A percentile compares a stretch with the other conserved stretches of the same genome.
These are phyloP conservation scores for Oryza punctata DNA, from an alignment of 176 grass and related monocot species.

Conservation along the genomic window DNA sequence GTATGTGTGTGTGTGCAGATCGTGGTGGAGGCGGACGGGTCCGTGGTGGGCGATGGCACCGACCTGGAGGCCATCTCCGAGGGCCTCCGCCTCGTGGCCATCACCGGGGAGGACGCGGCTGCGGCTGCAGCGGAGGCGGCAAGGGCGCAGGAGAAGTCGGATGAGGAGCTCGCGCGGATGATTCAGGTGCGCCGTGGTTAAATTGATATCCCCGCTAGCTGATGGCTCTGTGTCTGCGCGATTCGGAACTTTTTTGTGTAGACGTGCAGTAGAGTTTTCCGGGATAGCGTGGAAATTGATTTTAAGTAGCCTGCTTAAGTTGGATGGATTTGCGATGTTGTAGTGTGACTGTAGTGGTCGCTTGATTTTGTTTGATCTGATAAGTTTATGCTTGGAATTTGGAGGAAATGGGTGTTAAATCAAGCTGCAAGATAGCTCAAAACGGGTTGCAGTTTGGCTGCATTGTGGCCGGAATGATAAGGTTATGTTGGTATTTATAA, in stretches of 20 bases:
- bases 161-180: slow-evolving; percentile 75
- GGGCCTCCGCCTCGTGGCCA: slow-evolving; percentile 53
- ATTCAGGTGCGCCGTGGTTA: slow-evolving; percentile 54
- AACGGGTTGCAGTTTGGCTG: neutral
- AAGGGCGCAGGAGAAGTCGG: slow-evolving; percentile 55
- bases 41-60: slow-evolving; percentile 58
- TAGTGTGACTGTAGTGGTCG: neutral
- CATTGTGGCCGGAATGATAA: slow-evolving; percentile 17
- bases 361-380: slow-evolving; percentile 12
- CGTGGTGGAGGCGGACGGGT: slow-evolving; percentile 58
- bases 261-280: neutral
- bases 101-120: slow-evolving; percentile 32
- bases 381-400: neutral
- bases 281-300: neutral
- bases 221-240: neutral
- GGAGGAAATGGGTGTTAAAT: neutral
- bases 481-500: slow-evolving; percentile 1
- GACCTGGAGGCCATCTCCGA: slow-evolving; percentile 63
- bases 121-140: slow-evolving; percentile 20
- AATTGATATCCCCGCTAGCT: neutral
- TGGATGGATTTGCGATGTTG: neutral
- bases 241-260: neutral
- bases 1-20: slow-evolving; percentile 42
- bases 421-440: neutral
- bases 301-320: neutral